phyloP scores from a whole-genome alignment of 2,329 filamentous ascomycete genomes.

The Clonostachys rosea region DNA sequence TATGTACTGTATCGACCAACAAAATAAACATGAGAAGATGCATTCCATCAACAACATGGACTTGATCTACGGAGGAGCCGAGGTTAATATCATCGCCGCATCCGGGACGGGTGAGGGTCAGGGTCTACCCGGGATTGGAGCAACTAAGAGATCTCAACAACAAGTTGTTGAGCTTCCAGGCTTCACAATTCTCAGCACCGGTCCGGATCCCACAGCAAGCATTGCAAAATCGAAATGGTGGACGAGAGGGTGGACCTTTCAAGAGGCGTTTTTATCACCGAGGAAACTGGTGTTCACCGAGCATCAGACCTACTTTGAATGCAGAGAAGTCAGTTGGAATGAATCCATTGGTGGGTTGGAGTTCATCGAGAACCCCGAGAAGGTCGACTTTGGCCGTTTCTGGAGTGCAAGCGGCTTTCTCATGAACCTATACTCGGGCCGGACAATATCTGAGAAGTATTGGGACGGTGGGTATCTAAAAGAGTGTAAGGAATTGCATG shows the following conservation, averaged over 20 bases:
- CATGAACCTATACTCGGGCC: too few species aligned
- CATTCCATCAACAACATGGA: conserved; percentile 16
- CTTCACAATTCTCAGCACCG: background rate
- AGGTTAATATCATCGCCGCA: conserved; percentile 12
- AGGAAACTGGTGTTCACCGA: background rate
- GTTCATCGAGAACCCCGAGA: too few species aligned
- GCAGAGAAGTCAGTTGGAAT: background rate
- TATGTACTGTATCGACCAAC: conserved; percentile 17
- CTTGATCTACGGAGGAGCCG: conserved; percentile 12
- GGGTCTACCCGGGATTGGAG: conserved; percentile 1
- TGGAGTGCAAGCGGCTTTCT: too few species aligned
- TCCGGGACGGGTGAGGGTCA: conserved; percentile 2
- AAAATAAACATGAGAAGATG: conserved; percentile 9
- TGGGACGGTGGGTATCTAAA: too few species aligned
- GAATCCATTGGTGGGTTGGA: too few species aligned
- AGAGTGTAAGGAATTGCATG: too few species aligned
- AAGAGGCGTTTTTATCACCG: background rate
- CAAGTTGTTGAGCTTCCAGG: background rate
- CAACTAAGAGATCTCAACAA: background rate
- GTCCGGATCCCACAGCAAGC: too few species aligned
- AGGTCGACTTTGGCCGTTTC: too few species aligned
- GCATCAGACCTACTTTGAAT: background rate
- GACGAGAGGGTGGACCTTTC: background rate
- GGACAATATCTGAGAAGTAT: too few species aligned
- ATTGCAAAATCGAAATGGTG: background rate